phyloP scores from a whole-genome alignment of 2,329 filamentous ascomycete species.

The Calonectria crousiana region DNA sequence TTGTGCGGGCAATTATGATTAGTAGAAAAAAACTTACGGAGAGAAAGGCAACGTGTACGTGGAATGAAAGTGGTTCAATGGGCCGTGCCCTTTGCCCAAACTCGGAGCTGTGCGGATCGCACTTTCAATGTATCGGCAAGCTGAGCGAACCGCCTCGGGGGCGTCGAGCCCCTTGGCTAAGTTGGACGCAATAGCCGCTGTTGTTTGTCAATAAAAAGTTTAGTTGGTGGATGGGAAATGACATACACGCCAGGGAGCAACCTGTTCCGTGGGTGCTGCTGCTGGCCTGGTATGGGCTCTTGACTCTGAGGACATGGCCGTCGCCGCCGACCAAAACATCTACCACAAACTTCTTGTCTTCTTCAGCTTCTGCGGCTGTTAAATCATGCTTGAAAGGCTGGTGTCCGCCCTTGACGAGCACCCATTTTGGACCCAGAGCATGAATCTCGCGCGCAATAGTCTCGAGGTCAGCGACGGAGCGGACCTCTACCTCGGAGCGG shows the following conservation, averaged over 20 bases:
- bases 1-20: not conserved
- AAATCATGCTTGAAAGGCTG: conserved; percentile 78
- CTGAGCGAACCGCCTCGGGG: conserved; percentile 72
- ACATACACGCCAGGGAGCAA: conserved; percentile 88
- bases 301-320: conserved; percentile 69
- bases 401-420: conserved; percentile 93
- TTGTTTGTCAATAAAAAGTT: not conserved
- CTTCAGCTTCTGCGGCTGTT: conserved; percentile 66
- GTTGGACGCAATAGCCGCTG: conserved; percentile 81
- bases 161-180: conserved; percentile 71
- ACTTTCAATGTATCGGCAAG: conserved; percentile 78
- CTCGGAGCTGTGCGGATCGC: conserved; percentile 75
- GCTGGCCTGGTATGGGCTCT: conserved; percentile 78
- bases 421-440: conserved; percentile 79
- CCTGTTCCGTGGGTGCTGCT: conserved; percentile 94
- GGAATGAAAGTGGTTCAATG: conserved; percentile 84
- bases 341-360: conserved; percentile 75
- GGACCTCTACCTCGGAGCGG: conserved; percentile 55
- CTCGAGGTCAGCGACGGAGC: conserved; percentile 75
- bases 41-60: conserved; percentile 75
- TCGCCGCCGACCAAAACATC: conserved; percentile 79
- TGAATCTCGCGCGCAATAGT: conserved; percentile 75
- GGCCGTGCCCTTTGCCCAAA: conserved; percentile 76
- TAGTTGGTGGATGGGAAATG: not conserved
- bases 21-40: conserved; percentile 57